Conservation (phyloP, 345 rosid species). For the Ceriops decandra region DNA sequence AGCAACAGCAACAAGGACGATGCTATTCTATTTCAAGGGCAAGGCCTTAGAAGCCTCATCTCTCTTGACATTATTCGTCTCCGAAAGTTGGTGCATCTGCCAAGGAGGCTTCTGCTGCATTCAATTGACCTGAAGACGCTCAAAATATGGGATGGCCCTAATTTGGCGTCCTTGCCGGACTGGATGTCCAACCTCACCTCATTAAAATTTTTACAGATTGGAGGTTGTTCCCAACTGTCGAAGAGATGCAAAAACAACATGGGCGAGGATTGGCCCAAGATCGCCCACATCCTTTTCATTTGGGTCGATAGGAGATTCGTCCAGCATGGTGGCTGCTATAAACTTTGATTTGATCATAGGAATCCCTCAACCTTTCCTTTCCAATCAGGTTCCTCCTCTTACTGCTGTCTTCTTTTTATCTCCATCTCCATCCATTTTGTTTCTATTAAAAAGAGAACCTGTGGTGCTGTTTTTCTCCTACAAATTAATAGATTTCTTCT, state of each 20-base stretch:
- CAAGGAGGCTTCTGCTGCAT: constrained; percentile 8
- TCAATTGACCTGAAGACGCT: neutral
- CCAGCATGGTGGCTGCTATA: too few species aligned
- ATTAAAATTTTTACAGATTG: neutral
- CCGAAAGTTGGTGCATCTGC: constrained; percentile 4
- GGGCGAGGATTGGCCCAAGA: constrained; percentile 12
- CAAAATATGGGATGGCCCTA: neutral
- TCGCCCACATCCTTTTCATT: constrained; percentile 10
- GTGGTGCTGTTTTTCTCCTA: too few species aligned
- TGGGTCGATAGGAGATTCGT: rapidly evolving
- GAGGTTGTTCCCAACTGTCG: neutral
- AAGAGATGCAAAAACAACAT: neutral
- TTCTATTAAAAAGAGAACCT: too few species aligned
- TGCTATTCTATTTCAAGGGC: neutral
- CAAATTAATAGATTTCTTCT: too few species aligned
- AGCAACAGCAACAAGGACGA: neutral
- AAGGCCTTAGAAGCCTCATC: constrained; percentile 9
- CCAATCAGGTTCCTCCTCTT: too few species aligned
- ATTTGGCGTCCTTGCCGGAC: constrained; percentile 5
- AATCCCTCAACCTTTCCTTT: too few species aligned
- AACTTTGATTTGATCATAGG: too few species aligned
- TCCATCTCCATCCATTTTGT: too few species aligned
- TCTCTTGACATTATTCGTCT: rapidly evolving
- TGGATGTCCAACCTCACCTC: constrained; percentile 16
- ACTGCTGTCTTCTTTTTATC: too few species aligned